These are phyloP conservation scores for Capsicum chinense DNA, from an alignment of 257 asterid species.

Conservation along the genomic window DNA sequence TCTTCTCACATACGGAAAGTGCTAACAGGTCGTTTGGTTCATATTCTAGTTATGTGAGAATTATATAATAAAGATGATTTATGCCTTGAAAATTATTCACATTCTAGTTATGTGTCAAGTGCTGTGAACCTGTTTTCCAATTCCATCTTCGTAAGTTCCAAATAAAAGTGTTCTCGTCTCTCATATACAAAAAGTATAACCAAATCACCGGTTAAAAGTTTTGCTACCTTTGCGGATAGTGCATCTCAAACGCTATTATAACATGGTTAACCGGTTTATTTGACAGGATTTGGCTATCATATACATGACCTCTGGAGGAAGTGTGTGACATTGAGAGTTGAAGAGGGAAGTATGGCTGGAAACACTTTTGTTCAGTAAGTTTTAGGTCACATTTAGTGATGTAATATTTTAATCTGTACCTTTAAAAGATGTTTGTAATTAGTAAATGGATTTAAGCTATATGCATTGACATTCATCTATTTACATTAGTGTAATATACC, in stretches of 20 bases:
- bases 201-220: background rate
- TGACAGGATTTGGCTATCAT: background rate
- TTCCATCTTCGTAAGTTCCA: background rate
- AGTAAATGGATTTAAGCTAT: background rate
- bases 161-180: background rate
- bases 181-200: background rate
- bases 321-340: background rate
- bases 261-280: background rate
- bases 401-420: background rate
- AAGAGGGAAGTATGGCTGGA: background rate
- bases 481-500: background rate
- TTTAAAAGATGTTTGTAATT: background rate
- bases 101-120: background rate
- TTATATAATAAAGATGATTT: background rate
- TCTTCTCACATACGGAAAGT: background rate
- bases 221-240: background rate
- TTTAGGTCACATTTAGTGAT: background rate
- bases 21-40: background rate
- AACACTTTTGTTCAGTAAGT: background rate
- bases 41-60: background rate
- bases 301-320: constrained; percentile 1
- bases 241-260: background rate
- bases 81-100: background rate
- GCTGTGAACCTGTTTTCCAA: background rate
- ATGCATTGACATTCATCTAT: background rate